A percentile compares a stretch with the other conserved stretches of the same genome.
Conservation (phyloP, 495 filamentous ascomycete genomes). For the Aspergillus ellipticus region DNA sequence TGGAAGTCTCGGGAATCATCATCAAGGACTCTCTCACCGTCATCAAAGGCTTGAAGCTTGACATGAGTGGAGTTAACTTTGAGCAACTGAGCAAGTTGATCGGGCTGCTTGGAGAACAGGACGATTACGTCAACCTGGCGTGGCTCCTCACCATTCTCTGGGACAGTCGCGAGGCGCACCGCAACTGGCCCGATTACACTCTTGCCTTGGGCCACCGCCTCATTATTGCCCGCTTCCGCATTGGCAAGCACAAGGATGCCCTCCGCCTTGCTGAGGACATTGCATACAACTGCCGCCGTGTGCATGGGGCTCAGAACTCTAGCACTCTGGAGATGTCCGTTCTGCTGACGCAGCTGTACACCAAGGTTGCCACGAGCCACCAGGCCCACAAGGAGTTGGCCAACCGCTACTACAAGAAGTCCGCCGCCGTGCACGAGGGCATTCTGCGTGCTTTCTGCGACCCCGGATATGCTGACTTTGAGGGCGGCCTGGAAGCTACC, state of each 20-base stretch:
- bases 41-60: slow-evolving; percentile 15
- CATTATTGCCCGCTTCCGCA: slow-evolving; percentile 35
- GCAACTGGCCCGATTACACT: slow-evolving; percentile 22
- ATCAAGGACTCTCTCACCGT: slow-evolving; percentile 16
- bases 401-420: slow-evolving; percentile 40
- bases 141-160: slow-evolving; percentile 33
- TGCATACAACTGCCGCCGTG: slow-evolving; percentile 42
- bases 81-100: slow-evolving; percentile 36
- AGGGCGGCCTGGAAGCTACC: slow-evolving; percentile 15
- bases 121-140: slow-evolving; percentile 34
- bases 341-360: slow-evolving; percentile 37
- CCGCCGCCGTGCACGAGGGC: slow-evolving; percentile 35
- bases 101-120: slow-evolving; percentile 32
- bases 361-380: slow-evolving; percentile 28
- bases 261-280: slow-evolving; percentile 41
- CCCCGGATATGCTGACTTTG: slow-evolving; percentile 26
- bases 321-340: slow-evolving; percentile 36
- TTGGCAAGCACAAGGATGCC: slow-evolving; percentile 28
- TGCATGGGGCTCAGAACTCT: slow-evolving; percentile 34
- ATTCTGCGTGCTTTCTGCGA: slow-evolving; percentile 33
- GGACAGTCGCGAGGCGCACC: slow-evolving; percentile 33
- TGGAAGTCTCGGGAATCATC: slow-evolving; percentile 16
- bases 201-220: slow-evolving; percentile 35
- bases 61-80: slow-evolving; percentile 28
- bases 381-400: slow-evolving; percentile 31